These are phyloP conservation scores for Obelidium mucronatum DNA, from an alignment of 192 early-diverging fungal species.

Conservation along the genomic window DNA sequence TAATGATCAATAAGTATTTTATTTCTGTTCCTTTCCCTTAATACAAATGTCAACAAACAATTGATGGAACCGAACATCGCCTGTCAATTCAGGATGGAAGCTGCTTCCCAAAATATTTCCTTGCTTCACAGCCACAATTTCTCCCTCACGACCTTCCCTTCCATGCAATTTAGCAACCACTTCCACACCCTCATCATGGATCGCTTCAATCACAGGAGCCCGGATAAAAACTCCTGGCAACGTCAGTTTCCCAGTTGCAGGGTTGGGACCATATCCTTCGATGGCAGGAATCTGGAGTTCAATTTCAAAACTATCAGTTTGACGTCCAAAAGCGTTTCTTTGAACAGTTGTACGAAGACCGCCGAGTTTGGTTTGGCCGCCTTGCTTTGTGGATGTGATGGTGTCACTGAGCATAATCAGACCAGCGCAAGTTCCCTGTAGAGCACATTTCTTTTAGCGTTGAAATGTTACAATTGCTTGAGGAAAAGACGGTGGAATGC, in stretches of 20 bases:
- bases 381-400: constrained; percentile 77
- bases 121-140: constrained; percentile 90
- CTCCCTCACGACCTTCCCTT: constrained; percentile 49
- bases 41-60: constrained; percentile 74
- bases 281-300: constrained; percentile 67
- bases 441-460: background rate
- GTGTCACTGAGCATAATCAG: constrained; percentile 88
- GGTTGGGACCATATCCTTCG: constrained; percentile 11
- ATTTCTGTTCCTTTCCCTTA: background rate
- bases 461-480: no score
- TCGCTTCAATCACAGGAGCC: constrained; percentile 84
- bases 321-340: constrained; percentile 94
- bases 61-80: constrained; percentile 85
- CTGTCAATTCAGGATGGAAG: constrained; percentile 97
- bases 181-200: constrained; percentile 70
- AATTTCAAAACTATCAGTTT: constrained; percentile 90
- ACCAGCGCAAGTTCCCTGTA: constrained; percentile 93
- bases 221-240: constrained; percentile 91
- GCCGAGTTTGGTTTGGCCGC: constrained; percentile 86
- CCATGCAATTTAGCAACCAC: constrained; percentile 70
- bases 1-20: background rate
- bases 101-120: constrained; percentile 86
- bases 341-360: constrained; percentile 84
- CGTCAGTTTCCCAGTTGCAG: constrained; percentile 25
- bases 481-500: no score